A percentile compares a stretch with the other conserved stretches of the same genome.
Evolutionary conservation across 2,329 filamentous ascomycete genomes (phyloP).

Genomic region (Arthrinium puccinioides): DNA sequence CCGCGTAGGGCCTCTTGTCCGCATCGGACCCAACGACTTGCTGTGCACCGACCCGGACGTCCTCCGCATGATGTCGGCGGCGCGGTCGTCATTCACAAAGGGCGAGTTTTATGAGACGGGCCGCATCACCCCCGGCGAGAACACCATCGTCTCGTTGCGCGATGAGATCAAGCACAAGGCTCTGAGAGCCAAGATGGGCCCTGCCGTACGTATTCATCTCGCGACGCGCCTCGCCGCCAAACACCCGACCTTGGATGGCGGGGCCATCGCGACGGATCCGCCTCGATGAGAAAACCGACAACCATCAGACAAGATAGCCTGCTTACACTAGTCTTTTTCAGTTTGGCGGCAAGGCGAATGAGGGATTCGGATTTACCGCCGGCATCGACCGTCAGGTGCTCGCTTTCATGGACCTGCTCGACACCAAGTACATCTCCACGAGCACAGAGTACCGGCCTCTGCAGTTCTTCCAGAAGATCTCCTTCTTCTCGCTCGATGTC

Average conservation of each 20-base stretch:
- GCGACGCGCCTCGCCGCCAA: too few relatives aligned
- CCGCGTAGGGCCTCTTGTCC: slow-evolving; percentile 12
- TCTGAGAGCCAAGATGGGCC: slow-evolving; percentile 35
- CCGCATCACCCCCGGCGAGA: slow-evolving; percentile 26
- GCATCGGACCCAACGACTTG: slow-evolving; percentile 18
- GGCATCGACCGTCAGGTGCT: slow-evolving; percentile 31
- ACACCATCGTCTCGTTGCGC: slow-evolving; percentile 27
- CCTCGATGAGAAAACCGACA: too few relatives aligned
- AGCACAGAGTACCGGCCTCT: slow-evolving; percentile 26
- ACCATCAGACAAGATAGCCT: too few relatives aligned
- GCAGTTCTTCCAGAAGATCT: slow-evolving; percentile 41
- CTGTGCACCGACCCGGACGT: slow-evolving; percentile 14
- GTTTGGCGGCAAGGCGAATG: slow-evolving; percentile 45
- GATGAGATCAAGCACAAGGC: slow-evolving; percentile 26
- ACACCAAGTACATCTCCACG: slow-evolving; percentile 37
- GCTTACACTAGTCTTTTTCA: slow-evolving; percentile 15
- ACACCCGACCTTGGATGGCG: too few relatives aligned
- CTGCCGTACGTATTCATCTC: slow-evolving; percentile 26
- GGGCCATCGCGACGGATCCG: too few relatives aligned
- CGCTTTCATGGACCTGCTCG: slow-evolving; percentile 36
- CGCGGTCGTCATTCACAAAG: slow-evolving; percentile 28
- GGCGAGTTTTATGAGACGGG: slow-evolving; percentile 29
- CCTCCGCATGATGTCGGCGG: slow-evolving; percentile 23
- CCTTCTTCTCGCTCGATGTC: slow-evolving; percentile 47
- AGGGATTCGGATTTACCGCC: slow-evolving; percentile 31